Base-by-base conservation (phyloP, 345 rosid genomes). In the Salix brachista region DNA sequence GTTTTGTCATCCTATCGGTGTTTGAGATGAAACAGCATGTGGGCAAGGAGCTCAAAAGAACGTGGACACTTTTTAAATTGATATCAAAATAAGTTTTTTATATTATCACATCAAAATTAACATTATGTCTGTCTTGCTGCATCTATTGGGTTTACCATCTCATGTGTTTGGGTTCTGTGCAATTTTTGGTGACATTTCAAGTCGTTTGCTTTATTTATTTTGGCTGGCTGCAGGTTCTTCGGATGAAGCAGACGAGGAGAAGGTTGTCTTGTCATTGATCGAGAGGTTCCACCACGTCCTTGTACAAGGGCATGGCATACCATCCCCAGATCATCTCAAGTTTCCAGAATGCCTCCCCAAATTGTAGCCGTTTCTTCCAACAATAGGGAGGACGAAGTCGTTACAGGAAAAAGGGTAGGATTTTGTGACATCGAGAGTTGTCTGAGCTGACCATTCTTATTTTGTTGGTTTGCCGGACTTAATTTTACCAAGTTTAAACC, bases 271-370 rank as follows among this genome's bases (percentile, higher is more conserved):
- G 25, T 74, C 85, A 18, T 80, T 87, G 85, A 81, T 88, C 62
- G 80, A 80, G 81, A 86, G 85, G 76, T 83, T 68, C 82, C 80
- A 17, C 12, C 72, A 58, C 76, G 77, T 77, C 62, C 80, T 89
- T 42, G 6, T 82, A 72, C 81, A 70, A 71, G 87, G 86, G 76
- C 87, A 83, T 67, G 81, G 82, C 48, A 76, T 90, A 74, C 83
- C 87, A 62, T 32, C 87, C 87, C 14, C 78, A 84, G 67, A 81
- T 79, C 41, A 62, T 87, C 72, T 78, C 88, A 16, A 82, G 70
- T 56, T 90, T 93, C 82, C 48, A 73, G 65, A 46, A 73, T 66
- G 84, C 87, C 65, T 91, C 85, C 74, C 94, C 95, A 1, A 85
- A 78, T 64, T 74, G 41, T 56, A 54, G 60, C 36, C 28, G 65